Base-by-base conservation (phyloP, 768 basidiomycete genomes). In the Cystobasidium ongulense region DNA sequence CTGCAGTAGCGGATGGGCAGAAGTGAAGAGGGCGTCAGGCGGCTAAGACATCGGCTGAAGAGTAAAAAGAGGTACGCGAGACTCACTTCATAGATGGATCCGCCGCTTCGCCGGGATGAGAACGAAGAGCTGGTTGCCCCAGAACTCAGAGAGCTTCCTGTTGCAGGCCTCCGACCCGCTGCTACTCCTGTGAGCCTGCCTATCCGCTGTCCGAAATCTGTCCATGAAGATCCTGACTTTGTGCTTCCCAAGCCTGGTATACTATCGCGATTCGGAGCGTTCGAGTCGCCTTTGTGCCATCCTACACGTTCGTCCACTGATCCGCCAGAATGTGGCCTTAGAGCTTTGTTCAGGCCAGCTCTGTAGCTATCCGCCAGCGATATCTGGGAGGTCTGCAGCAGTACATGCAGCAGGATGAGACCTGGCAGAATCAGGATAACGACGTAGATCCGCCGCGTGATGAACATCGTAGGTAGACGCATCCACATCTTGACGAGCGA, bases 61-160 rank as follows among this genome's bases (percentile, higher is more conserved):
- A 23, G 38, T 36, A 2, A 27, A 11, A 11, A 59, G 21, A 64
- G 63, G 36, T 29, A 21, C 18, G 10, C 65, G 39, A 23, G 18
- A 29, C 65, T 36, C 27, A 71, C 68, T 31, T 71, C 68, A 38
- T 71, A 59, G 21, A 71, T 21, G 11, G 68, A 71, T 13, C 68
- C 68, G n/a, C 53, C 68, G 3, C 50, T 57, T 4, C 68, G 33
- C 53, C 59, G 33, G 13, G 38, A 71, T 3, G 23, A 15, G 33
- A 17, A 23, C 18, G 65, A 52, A 15, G 5, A 27, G 15, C 13
- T 41, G 3, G 38, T 15, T 3, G 2, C 10, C 1, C 66, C 66
- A 10, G 39, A 1, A n/a, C 36, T 27, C 7, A 2, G 27, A 31
- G 18, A 29, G 13, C 33, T 7, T 27, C 46, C 36, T 38, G 66